phyloP scores from a whole-genome alignment of 1,284 basidiomycete genomes.

The Boletus semigastroideus region DNA sequence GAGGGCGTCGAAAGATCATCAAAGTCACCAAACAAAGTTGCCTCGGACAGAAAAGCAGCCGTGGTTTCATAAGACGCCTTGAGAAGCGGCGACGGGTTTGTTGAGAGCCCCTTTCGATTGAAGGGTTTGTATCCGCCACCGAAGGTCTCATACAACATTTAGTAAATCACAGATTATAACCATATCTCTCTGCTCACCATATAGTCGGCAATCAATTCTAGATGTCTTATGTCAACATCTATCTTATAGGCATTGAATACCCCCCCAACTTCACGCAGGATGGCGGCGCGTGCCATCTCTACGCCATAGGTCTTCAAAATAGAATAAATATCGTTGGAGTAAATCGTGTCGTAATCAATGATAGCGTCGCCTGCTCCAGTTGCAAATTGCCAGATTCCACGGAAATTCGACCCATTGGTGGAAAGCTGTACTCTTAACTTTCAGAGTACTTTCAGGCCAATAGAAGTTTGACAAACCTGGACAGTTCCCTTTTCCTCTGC shows the following conservation, averaged over 20 bases:
- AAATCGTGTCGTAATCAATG: conserved; percentile 82
- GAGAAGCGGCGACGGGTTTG: conserved; percentile 88
- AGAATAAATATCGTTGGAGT: conserved; percentile 96
- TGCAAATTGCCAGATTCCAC: conserved; percentile 88
- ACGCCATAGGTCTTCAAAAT: conserved; percentile 94
- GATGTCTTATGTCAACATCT: conserved; percentile 91
- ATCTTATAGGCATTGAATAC: conserved; percentile 99
- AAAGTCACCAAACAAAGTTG: conserved; percentile 92
- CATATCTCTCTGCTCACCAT: conserved; percentile 63
- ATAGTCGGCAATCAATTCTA: conserved; percentile 98
- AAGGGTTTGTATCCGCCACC: conserved; percentile 98
- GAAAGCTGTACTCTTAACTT: conserved; percentile 50
- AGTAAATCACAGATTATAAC: conserved; percentile 4
- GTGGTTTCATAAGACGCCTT: conserved; percentile 99
- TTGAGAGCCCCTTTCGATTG: conserved; percentile 92
- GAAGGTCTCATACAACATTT: conserved; percentile 61
- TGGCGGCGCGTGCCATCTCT: conserved; percentile 94
- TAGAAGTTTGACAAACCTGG: conserved; percentile 43
- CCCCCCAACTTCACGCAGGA: conserved; percentile 85
- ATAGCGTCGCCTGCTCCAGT: conserved; percentile 61
- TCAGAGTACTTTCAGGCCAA: conserved; percentile 2
- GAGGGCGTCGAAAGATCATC: conserved; percentile 90
- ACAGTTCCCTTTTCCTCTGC: conserved; percentile 50
- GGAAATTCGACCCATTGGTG: conserved; percentile 91
- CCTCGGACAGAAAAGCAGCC: conserved; percentile 92